Evolutionary conservation across 2,329 filamentous ascomycete species (phyloP), one percentile per base, ranked within the genome.

Genomic region (Penicillium sp.): DNA sequence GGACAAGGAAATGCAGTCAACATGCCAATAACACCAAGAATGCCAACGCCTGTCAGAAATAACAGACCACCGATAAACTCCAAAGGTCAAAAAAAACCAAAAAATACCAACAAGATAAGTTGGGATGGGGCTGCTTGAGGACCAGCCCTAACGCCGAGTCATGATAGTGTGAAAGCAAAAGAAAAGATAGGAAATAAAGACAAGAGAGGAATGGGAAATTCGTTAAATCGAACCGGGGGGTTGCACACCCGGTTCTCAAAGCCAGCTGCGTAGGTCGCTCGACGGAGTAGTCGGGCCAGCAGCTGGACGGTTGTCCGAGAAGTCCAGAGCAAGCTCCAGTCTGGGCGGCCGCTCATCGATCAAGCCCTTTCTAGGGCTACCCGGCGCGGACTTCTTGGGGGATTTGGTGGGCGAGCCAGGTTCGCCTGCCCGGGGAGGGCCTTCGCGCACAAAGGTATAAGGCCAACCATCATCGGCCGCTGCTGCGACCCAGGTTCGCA

Each of bases 391-490:
- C 60, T 78, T 84, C 63, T 79, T 81, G 5, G 77, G 76, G 21
- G 82, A 82, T 64, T 78, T 80, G 49, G 68, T 69, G 4, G 72
- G 72, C 13, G 75, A 75, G 8, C 68, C 65, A n/a, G 69, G 62
- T 33, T 75, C 76, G 15, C 68, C 68, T 16, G 62, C 60, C 40
- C 75, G 70, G 43, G 77, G 74, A 9, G 77, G 77, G 4, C 79
- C 78, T 49, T 80, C 77, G 51, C 92, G 82, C 25, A 97, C 92
- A 68, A 89, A 87, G 51, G 83, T 82, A 43, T 92, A 88, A 50
- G 91, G 86, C 93, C 94, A 99, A 45, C 86, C 90, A 74, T 99
- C 94, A 59, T 92, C 92, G 29, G 81, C 82, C 0, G 91, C 92
- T 0, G 93, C 94, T 0, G 87, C 88, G 19, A 97, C 89, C 92